Evolutionary conservation across 495 filamentous ascomycete genomes (phyloP).

Genomic region (Tuber brumale): DNA sequence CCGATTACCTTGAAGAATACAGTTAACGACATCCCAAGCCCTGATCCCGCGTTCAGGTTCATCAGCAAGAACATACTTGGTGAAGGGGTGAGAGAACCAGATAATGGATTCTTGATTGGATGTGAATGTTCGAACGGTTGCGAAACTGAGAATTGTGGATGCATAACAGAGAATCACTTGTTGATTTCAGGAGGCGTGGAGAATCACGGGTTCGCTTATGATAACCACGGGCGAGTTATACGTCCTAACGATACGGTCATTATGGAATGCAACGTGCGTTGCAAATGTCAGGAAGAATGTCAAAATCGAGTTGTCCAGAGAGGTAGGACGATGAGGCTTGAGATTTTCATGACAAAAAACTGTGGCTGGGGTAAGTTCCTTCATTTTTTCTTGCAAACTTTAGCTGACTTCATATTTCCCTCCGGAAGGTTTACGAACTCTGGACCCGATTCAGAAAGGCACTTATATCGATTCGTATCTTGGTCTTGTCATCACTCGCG

Average conservation of each 20-base stretch:
- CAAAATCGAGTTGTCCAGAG: not conserved
- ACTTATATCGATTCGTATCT: not conserved
- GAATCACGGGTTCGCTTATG: not conserved
- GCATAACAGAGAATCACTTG: not conserved
- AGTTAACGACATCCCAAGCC: not conserved
- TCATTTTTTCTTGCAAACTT: not conserved
- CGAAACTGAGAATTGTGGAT: not conserved
- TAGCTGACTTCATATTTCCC: not conserved
- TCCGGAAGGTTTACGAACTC: not conserved
- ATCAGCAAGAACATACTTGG: not conserved
- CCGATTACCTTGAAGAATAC: not conserved
- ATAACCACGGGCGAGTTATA: not conserved
- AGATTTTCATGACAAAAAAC: not conserved
- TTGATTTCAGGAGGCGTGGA: not conserved
- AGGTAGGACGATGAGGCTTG: not conserved
- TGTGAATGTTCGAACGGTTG: not conserved
- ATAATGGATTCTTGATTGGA: not conserved
- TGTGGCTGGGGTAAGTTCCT: not conserved
- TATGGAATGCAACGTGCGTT: not conserved
- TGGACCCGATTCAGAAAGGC: not conserved
- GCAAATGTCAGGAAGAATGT: not conserved
- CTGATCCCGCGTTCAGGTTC: not conserved
- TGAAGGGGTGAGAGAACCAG: not conserved
- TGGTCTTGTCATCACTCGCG: not conserved
- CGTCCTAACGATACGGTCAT: not conserved